A percentile compares a stretch with the other conserved stretches of the same genome.
These are phyloP conservation scores for Neonectria magnoliae DNA, from an alignment of 2,329 filamentous ascomycete species.

Conservation along the genomic window DNA sequence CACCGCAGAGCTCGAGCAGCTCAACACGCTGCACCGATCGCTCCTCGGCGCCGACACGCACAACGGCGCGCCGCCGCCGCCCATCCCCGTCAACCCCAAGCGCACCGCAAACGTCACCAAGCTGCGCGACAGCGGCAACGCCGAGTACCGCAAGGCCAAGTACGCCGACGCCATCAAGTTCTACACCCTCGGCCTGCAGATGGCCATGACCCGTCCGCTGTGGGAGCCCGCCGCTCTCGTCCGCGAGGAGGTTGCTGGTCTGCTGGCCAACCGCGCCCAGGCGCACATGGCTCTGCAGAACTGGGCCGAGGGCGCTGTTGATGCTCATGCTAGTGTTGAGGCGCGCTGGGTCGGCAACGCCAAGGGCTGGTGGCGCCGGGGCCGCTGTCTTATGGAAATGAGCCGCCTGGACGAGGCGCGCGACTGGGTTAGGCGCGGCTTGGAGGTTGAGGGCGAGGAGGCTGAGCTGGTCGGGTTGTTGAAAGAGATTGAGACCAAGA, in stretches of 20 bases:
- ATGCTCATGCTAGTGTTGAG: slow-evolving; percentile 90
- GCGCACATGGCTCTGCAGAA: slow-evolving; percentile 83
- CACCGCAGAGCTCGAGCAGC: slow-evolving; percentile 71
- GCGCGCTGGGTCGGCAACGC: slow-evolving; percentile 86
- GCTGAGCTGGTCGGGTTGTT: slow-evolving; percentile 70
- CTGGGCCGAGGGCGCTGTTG: slow-evolving; percentile 88
- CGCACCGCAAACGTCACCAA: slow-evolving; percentile 88
- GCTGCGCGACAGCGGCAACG: slow-evolving; percentile 88
- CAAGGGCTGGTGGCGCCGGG: slow-evolving; percentile 94
- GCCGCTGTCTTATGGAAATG: slow-evolving; percentile 91
- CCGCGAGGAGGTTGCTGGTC: slow-evolving; percentile 80
- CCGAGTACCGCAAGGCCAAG: slow-evolving; percentile 80
- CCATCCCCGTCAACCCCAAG: slow-evolving; percentile 92
- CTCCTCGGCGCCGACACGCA: slow-evolving; percentile 68
- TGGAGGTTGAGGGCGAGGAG: slow-evolving; percentile 85
- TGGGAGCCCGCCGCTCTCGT: slow-evolving; percentile 91
- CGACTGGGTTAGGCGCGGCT: slow-evolving; percentile 78
- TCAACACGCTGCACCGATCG: slow-evolving; percentile 82
- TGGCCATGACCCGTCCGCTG: slow-evolving; percentile 81
- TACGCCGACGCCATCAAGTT: slow-evolving; percentile 80
- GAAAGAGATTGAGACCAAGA: slow-evolving; percentile 66
- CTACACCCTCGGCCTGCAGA: slow-evolving; percentile 88
- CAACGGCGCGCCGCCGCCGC: slow-evolving; percentile 79
- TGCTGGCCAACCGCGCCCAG: slow-evolving; percentile 91
- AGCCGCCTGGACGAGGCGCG: slow-evolving; percentile 82